phyloP scores from a whole-genome alignment of 306 rosid species.

The Elaeagnus macrophylla region DNA sequence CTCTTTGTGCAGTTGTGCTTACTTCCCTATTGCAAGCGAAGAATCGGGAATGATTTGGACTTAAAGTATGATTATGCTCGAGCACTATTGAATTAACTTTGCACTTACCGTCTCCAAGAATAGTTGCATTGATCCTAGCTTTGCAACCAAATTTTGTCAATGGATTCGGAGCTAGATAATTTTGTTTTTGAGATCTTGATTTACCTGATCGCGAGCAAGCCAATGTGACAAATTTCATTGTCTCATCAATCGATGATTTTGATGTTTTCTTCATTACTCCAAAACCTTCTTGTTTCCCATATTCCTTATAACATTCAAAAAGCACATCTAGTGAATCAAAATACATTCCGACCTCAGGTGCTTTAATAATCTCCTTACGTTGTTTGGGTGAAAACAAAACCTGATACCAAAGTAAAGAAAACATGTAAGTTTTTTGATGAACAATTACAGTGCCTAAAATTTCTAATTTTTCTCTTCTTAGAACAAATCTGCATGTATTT shows the following conservation, averaged over 20 bases:
- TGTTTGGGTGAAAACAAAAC: no score
- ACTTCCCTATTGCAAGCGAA: conserved; percentile 1
- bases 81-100: background rate
- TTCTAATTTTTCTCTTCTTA: no score
- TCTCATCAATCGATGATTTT: conserved; percentile 5
- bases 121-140: background rate
- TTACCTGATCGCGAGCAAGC: conserved; percentile 6
- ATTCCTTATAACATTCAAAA: background rate
- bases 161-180: conserved; percentile 12
- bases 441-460: no score
- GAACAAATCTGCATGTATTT: no score
- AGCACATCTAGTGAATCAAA: background rate
- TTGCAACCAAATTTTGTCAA: conserved; percentile 5
- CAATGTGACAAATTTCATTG: conserved; percentile 2
- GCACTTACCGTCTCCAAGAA: background rate
- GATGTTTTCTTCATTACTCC: conserved; percentile 11
- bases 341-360: conserved; percentile 2
- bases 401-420: no score
- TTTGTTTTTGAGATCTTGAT: conserved; percentile 7
- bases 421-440: no score
- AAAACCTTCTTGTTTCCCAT: conserved; percentile 11
- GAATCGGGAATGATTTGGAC: background rate
- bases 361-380: background rate
- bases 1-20: background rate
- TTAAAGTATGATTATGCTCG: conserved; percentile 5